These are phyloP conservation scores for Tilletia walkeri DNA, from an alignment of 1,284 basidiomycete genomes.

Conservation along the genomic window DNA sequence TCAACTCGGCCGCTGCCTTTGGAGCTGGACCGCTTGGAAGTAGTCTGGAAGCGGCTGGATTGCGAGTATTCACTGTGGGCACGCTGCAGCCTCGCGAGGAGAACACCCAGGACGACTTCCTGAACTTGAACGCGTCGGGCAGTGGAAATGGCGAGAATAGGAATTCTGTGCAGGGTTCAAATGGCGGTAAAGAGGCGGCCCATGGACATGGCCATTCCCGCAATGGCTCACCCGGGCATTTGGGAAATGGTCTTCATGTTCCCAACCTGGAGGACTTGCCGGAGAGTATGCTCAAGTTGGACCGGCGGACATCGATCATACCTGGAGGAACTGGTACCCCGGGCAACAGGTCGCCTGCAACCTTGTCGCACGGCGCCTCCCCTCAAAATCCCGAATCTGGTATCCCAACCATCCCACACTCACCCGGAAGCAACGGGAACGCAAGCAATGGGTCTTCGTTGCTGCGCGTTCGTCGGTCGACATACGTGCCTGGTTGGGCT, in stretches of 20 bases:
- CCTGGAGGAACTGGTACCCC: background rate
- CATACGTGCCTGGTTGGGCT: conserved; percentile 70
- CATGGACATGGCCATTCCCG: background rate
- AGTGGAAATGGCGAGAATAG: background rate
- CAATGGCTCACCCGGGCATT: background rate
- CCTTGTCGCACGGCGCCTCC: background rate
- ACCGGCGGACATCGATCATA: conserved; percentile 21
- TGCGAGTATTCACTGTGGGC: conserved; percentile 78
- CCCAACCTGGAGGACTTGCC: conserved; percentile 28
- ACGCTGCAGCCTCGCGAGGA: conserved; percentile 67
- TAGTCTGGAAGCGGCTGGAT: conserved; percentile 60
- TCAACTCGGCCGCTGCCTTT: conserved; percentile 26
- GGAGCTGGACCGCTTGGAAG: conserved; percentile 31
- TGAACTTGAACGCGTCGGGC: background rate
- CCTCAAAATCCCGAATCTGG: background rate
- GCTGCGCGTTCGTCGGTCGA: conserved; percentile 57
- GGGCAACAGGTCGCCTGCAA: background rate
- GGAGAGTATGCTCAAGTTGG: conserved; percentile 32
- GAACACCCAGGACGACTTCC: background rate
- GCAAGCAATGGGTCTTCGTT: background rate
- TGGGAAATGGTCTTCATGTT: conserved; percentile 19
- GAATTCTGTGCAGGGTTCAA: background rate
- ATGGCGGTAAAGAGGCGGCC: background rate
- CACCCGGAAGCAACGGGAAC: background rate
- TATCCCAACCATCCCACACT: background rate